Evolutionary conservation across 2,329 filamentous ascomycete species (phyloP).

Genomic region (Ceratocystiopsis minuta): DNA sequence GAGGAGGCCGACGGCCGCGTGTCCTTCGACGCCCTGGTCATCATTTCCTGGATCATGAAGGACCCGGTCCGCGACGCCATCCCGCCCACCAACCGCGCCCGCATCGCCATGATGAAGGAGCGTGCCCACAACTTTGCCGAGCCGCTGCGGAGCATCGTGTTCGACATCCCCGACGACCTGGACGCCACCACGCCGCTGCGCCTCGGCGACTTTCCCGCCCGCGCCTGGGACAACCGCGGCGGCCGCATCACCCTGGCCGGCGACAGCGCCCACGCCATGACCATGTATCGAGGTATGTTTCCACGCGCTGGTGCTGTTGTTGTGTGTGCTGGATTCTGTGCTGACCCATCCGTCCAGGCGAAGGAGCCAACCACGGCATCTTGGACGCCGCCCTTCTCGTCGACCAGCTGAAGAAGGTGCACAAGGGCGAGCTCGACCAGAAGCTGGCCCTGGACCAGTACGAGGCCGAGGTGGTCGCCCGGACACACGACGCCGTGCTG

Average conservation of each 20-base stretch:
- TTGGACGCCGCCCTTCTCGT: slow-evolving; percentile 19
- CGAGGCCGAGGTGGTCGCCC: slow-evolving; percentile 4
- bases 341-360: slow-evolving; percentile 2
- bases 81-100: slow-evolving; percentile 14
- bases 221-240: slow-evolving; percentile 22
- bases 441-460: slow-evolving; percentile 2
- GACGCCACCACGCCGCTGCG: slow-evolving; percentile 18
- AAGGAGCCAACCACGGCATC: slow-evolving; percentile 22
- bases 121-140: slow-evolving; percentile 17
- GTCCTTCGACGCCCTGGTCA: slow-evolving; percentile 25
- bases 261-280: slow-evolving; percentile 41
- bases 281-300: slow-evolving; percentile 25
- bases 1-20: slow-evolving; percentile 15
- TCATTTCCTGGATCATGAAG: slow-evolving; percentile 26
- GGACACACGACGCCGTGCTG: slow-evolving; percentile 3
- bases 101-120: slow-evolving; percentile 22
- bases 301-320: background rate
- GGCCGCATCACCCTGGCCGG: slow-evolving; percentile 30
- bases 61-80: slow-evolving; percentile 16
- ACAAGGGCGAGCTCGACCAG: background rate
- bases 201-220: slow-evolving; percentile 19
- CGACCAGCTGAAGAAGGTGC: slow-evolving; percentile 4
- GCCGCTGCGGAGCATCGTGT: slow-evolving; percentile 23
- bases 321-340: background rate
- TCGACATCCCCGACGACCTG: slow-evolving; percentile 23